Conservation (phyloP, 352 stramenopile species). For the Phytophthora tentaculata region DNA sequence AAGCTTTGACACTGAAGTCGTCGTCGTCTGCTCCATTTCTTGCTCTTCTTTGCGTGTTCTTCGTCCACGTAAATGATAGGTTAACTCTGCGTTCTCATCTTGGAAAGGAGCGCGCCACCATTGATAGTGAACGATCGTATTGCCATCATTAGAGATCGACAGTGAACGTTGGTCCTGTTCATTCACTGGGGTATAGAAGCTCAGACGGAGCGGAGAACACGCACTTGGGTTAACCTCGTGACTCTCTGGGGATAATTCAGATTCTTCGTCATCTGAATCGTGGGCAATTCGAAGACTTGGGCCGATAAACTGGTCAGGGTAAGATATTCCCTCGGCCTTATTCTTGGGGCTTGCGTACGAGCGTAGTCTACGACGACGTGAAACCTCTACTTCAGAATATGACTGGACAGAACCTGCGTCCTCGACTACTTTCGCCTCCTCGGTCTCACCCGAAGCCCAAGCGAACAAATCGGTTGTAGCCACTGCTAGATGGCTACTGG, state of each 20-base stretch:
- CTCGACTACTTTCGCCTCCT: slow-evolving; percentile 5
- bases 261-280: slow-evolving; percentile 22
- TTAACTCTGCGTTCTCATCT: slow-evolving; percentile 32
- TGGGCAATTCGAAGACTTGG: slow-evolving; percentile 31
- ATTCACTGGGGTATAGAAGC: slow-evolving; percentile 49
- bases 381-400: slow-evolving; percentile 22
- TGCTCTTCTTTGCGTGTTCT: slow-evolving; percentile 30
- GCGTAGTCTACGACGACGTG: slow-evolving; percentile 14
- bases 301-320: slow-evolving; percentile 12
- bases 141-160: slow-evolving; percentile 56
- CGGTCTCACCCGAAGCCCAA: slow-evolving; percentile 50
- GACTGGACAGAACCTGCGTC: slow-evolving; percentile 7
- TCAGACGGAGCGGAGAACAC: slow-evolving; percentile 37
- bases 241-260: neutral
- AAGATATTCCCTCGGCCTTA: neutral
- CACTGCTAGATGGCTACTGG: slow-evolving; percentile 57
- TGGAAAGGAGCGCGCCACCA: slow-evolving; percentile 56
- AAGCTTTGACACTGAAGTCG: slow-evolving; percentile 52
- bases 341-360: slow-evolving; percentile 21
- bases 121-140: slow-evolving; percentile 58
- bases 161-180: slow-evolving; percentile 53
- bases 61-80: slow-evolving; percentile 32
- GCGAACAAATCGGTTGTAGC: slow-evolving; percentile 72
- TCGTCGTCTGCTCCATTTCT: slow-evolving; percentile 26
- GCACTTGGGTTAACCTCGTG: neutral